Base-by-base conservation (phyloP, 2,329 filamentous ascomycete species). In the Sporothrix mexicana region DNA sequence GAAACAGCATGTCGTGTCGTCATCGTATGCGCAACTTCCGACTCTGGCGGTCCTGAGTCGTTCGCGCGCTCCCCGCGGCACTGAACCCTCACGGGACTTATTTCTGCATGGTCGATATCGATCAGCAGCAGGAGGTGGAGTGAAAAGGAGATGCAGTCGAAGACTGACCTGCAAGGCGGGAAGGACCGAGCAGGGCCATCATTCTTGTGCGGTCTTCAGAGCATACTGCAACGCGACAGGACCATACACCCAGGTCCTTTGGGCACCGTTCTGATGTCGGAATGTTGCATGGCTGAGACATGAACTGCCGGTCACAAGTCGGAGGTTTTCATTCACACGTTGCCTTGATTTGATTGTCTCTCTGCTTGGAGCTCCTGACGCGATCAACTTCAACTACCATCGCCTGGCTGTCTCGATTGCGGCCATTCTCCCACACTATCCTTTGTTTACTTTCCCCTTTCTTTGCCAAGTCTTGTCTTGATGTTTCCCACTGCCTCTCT, bases 281-380 rank as follows among this genome's bases (percentile, higher is more conserved):
- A 49, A 49, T 36, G 36, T 10, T 49, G 72, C 55, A 41, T 57
- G 64, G 23, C 69, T 71, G 55, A 62, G 57, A 69, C 69, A 66
- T 36, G 70, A 72, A 70, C 70, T 74, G 70, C 73, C 70, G 70
- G 73, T 73, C 72, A 72, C 72, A 62, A 30, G 57, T 49, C 64
- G 64, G 62, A 20, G 15, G 30, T 47, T 53, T 71, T 67, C 25
- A 17, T 25, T 67, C 64, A 49, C 64, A 36, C 45, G 64, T 47
- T 68, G 17, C 30, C 5, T 25, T 72, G 47, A 1, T 20, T 41
- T 49, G 20, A 13, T 20, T 36, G 4, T 4, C 12, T 41, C 9
- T 47, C 10, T 53, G 6, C 57, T 12, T 41, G 9, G 30, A 36
- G 30, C 57, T 49, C 30, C 2, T 49, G 8, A n/a, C n/a, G 30